Percentiles rank a stretch among this genome's conserved stretches.
Evolutionary conservation across 2,329 filamentous ascomycete species (phyloP).

Genomic region (Xylariaceae sp.): DNA sequence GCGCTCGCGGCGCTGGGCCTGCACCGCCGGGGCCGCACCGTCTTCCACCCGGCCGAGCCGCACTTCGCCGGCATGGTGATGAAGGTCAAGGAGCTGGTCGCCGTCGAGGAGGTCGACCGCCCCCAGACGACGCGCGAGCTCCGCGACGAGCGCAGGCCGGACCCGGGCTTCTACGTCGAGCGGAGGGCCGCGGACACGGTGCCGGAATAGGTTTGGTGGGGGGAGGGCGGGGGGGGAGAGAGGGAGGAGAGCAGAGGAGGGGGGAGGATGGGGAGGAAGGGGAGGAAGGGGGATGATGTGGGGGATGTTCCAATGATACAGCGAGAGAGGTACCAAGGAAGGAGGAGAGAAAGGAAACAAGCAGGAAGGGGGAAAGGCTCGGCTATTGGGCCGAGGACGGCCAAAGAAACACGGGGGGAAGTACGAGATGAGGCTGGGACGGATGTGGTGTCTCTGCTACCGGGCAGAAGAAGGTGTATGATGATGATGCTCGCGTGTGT

Average conservation of each 20-base stretch:
- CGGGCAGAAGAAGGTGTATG: not conserved
- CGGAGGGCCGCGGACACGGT: slow-evolving; percentile 30
- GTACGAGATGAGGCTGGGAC: no score
- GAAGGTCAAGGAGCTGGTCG: slow-evolving; percentile 86
- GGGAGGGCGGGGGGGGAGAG: not conserved
- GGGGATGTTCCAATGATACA: not conserved
- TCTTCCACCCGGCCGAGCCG: slow-evolving; percentile 78
- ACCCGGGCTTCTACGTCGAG: slow-evolving; percentile 76
- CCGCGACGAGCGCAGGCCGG: slow-evolving; percentile 63
- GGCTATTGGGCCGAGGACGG: no score
- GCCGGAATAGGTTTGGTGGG: no score
- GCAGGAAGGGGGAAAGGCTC: slow-evolving; percentile 14
- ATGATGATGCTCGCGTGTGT: not conserved
- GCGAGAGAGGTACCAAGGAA: not conserved
- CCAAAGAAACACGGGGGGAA: not conserved
- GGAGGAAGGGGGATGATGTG: not conserved
- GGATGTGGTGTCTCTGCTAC: not conserved
- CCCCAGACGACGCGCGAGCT: slow-evolving; percentile 60
- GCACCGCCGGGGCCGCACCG: slow-evolving; percentile 74
- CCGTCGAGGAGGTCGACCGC: slow-evolving; percentile 67
- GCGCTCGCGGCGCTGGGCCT: slow-evolving; percentile 81
- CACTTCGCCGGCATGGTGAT: slow-evolving; percentile 86
- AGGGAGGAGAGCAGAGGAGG: not conserved
- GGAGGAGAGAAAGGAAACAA: no score
- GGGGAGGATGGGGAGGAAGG: not conserved